Base-by-base conservation (phyloP, 257 asterid genomes). In the Sherardia arvensis region DNA sequence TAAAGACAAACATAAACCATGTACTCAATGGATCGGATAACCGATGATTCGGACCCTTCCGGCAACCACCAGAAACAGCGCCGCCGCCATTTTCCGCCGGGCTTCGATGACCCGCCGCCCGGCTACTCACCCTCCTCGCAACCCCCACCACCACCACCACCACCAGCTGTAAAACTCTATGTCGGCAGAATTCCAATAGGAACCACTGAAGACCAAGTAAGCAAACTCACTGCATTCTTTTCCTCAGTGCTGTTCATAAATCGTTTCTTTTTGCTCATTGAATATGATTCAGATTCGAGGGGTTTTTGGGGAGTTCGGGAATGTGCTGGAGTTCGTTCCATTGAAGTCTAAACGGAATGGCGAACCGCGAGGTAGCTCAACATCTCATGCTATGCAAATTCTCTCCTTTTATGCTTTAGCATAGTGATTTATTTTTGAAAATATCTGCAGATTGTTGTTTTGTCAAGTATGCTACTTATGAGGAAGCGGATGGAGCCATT, bases 401-500 rank as follows among this genome's bases (percentile, higher is more conserved):
- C 53, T 23, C 38, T 54, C 8, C 27, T 29, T 62, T 68, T 40
- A 17, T 18, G 7, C 5, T 40, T 47, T 20, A 25, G 26, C 8
- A n/a, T 38, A 20, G 38, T 29, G 18, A 2, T 28, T 47, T 34
- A 20, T 20, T 38, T 63, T 32, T 60, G 14, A 7, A 18, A 27
- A 22, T 59, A 66, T 62, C 72, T 76, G 5, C 47, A 92, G 98
- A 85, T 76, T 80, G 75, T 61, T 87, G 98, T 77, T 92, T 92
- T 76, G 95, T 92, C 77, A 92, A 92, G 84, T 92, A 82, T 78
- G 79, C 84, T 40, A 77, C 79, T 6, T 1, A 81, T 29, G 91
- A 88, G 70, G 93, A 81, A 73, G 97, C 95, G 67, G 90, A 89
- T 65, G 79, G 71, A 62, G 98, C 97, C 66, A 84, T 88, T 72